Evolutionary conservation across 2,329 filamentous ascomycete genomes (phyloP), one percentile per base, ranked within the genome.

Genomic region (Cryphonectria parasitica): DNA sequence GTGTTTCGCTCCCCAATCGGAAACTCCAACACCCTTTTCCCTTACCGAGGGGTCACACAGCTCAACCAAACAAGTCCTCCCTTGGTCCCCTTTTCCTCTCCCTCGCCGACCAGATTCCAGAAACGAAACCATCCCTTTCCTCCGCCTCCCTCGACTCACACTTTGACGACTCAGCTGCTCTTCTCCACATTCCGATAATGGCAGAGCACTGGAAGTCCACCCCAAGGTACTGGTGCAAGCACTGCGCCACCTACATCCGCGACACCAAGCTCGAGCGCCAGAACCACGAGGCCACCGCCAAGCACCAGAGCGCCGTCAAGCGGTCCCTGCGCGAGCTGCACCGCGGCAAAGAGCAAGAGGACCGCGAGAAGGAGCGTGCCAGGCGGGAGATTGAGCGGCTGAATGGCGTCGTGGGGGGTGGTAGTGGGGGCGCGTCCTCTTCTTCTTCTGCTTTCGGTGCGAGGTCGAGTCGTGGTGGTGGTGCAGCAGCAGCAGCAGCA

Each of bases 151-250:
- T 28, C 25, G 25, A 56, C n/a, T 19, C 13, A 22, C 11, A n/a
- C 15, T 15, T 1, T 2, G 7, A 10, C 43, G 19, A 22, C 45
- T 22, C 19, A 49, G 2, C 22, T 17, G 43, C 43, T 17, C 43
- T 17, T 17, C 17, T 22, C 5, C 6, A 17, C 15, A 13, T 8
- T 17, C 19, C 43, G 43, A 49, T 39, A 64, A 98, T 99, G 96
- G 91, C 96, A 0, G 96, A 98, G 86, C 97, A 97, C 83, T 98
- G 96, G 96, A 98, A 98, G 80, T 98, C 95, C 28, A 97, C 95
- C 80, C 95, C 95, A 7, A 95, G 92, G 79, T 97, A 97, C 83
- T 98, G 95, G 94, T 99, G 96, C 88, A 98, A 98, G 81, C 93
- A 97, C 85, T 99, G 96, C 88, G 89, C 90, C 78, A 89, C 88